Evolutionary conservation across 345 rosid genomes (phyloP).

Genomic region (Erysimum cheiranthoides): DNA sequence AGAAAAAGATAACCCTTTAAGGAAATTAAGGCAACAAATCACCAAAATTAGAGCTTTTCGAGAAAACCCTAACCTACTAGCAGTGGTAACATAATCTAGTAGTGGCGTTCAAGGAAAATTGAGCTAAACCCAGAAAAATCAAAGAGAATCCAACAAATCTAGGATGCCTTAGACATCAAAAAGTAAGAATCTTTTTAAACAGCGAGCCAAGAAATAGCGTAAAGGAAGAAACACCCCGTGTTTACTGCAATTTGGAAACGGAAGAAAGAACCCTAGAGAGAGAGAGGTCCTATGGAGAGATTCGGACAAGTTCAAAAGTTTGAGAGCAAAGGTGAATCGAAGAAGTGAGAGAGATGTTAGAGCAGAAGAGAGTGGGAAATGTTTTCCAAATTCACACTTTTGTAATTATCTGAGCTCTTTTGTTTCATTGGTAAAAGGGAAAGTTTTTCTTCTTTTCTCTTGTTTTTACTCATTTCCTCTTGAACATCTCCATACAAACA

Average conservation of each 20-base stretch:
- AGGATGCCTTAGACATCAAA: constrained; percentile 21
- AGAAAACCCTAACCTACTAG: constrained; percentile 32
- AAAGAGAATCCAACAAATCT: constrained; percentile 38
- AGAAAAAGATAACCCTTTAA: constrained; percentile 25
- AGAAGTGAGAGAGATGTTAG: constrained; percentile 23
- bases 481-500: constrained; percentile 43
- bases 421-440: constrained; percentile 67
- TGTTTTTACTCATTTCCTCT: constrained; percentile 13
- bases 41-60: constrained; percentile 35
- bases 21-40: constrained; percentile 11
- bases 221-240: constrained; percentile 11
- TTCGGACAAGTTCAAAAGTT: constrained; percentile 38
- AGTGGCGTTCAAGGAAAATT: constrained; percentile 38
- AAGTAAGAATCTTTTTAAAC: constrained; percentile 24
- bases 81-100: constrained; percentile 29
- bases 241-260: constrained; percentile 13
- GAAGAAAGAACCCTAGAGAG: constrained; percentile 42
- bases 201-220: constrained; percentile 12
- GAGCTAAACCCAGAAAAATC: constrained; percentile 49
- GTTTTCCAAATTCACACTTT: constrained; percentile 53
- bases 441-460: constrained; percentile 45
- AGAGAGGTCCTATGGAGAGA: constrained; percentile 19
- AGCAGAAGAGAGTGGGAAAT: constrained; percentile 34
- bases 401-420: constrained; percentile 42
- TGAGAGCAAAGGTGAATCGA: constrained; percentile 46